These are phyloP conservation scores for Phaeosphaeria sp. DNA, from an alignment of 2,329 filamentous ascomycete species.

Conservation along the genomic window DNA sequence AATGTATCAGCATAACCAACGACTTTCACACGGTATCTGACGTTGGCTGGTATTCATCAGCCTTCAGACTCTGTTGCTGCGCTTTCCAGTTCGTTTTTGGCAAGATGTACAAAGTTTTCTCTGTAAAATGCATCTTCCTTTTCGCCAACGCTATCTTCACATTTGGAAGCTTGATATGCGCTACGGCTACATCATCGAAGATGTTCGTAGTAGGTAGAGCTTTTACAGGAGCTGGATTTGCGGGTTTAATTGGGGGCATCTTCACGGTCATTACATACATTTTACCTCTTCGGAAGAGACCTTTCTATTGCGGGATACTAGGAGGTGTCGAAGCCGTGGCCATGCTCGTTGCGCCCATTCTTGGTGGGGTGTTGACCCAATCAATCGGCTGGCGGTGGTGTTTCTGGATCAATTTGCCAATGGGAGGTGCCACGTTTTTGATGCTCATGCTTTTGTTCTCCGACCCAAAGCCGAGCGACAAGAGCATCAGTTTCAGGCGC, in stretches of 20 bases:
- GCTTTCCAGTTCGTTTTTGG: neutral
- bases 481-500: neutral
- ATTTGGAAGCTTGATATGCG: neutral
- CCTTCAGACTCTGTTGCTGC: neutral
- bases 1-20: neutral
- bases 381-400: neutral
- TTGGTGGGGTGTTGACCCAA: neutral
- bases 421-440: neutral
- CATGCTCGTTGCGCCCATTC: neutral
- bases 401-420: neutral
- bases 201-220: neutral
- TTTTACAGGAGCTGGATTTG: neutral
- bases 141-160: neutral
- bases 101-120: neutral
- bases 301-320: neutral
- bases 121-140: neutral
- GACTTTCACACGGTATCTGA: neutral
- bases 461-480: neutral
- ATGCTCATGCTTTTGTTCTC: neutral
- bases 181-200: neutral
- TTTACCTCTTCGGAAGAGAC: neutral
- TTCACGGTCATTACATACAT: neutral
- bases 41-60: neutral
- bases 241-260: neutral
- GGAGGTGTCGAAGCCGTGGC: neutral